Conservation (phyloP, 2,329 filamentous ascomycete genomes). For the Penicillium sp. region DNA sequence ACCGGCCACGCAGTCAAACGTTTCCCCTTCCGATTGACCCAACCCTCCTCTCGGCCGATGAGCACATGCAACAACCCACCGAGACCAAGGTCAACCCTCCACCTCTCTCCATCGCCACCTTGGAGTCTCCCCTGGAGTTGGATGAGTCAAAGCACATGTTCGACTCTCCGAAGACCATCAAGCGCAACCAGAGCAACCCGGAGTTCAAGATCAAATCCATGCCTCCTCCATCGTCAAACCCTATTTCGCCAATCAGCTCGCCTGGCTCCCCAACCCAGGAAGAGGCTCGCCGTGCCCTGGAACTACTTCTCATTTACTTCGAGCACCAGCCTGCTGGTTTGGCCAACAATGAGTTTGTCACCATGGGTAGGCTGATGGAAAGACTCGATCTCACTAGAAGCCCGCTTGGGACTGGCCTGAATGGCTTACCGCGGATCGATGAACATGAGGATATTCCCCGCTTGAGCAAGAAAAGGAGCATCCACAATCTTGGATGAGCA, state of each 20-base stretch:
- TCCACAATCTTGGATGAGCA: constrained; percentile 43
- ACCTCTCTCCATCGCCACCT: constrained; percentile 44
- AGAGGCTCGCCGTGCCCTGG: constrained; percentile 78
- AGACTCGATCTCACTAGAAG: constrained; percentile 72
- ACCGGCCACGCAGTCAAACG: constrained; percentile 82
- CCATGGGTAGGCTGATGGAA: constrained; percentile 80
- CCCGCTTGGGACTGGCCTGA: constrained; percentile 41
- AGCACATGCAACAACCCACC: constrained; percentile 57
- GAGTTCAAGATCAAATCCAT: constrained; percentile 47
- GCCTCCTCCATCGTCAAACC: constrained; percentile 43
- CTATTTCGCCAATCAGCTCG: constrained; percentile 55
- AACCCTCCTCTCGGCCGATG: constrained; percentile 51
- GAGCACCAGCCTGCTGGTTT: constrained; percentile 69
- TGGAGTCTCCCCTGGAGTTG: constrained; percentile 54
- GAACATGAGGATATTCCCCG: constrained; percentile 41
- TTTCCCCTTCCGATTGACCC: constrained; percentile 67
- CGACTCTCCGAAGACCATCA: constrained; percentile 39
- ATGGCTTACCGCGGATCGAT: constrained; percentile 47
- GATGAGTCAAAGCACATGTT: constrained; percentile 41
- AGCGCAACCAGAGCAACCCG: constrained; percentile 48
- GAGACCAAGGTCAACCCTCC: constrained; percentile 51
- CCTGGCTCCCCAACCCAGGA: constrained; percentile 75
- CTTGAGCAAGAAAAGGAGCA: constrained; percentile 50
- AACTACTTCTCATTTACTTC: constrained; percentile 81
- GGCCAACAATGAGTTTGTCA: constrained; percentile 76